phyloP scores from a whole-genome alignment of 305 asterid species.

The Nicotiana rustica region DNA sequence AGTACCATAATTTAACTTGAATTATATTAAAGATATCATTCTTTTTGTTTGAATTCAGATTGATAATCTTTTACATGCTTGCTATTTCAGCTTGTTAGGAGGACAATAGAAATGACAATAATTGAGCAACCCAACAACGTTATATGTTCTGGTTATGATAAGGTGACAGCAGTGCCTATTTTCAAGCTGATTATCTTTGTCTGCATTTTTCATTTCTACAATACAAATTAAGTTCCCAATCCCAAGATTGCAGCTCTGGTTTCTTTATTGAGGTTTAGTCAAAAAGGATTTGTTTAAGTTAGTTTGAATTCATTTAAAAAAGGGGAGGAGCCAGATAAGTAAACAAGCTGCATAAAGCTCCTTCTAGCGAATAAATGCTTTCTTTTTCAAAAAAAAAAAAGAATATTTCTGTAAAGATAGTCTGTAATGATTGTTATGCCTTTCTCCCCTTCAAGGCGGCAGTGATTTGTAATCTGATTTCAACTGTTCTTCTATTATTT shows the following conservation, averaged over 20 bases:
- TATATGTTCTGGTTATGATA: constrained; percentile 62
- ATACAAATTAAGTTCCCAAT: neutral
- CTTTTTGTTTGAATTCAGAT: constrained; percentile 25
- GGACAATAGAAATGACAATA: constrained; percentile 58
- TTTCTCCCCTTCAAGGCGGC: neutral
- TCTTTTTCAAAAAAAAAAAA: too few relatives aligned
- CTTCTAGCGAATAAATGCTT: too few relatives aligned
- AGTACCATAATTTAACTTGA: neutral
- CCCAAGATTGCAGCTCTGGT: neutral
- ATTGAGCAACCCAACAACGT: constrained; percentile 53
- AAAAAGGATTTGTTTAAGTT: neutral
- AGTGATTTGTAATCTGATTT: neutral
- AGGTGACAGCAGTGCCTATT: constrained; percentile 48
- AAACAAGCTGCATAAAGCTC: neutral
- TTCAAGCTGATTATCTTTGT: neutral
- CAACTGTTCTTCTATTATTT: neutral
- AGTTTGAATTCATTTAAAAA: neutral
- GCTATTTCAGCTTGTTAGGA: constrained; percentile 65
- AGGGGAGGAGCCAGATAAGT: neutral
- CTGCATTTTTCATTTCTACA: constrained; percentile 25
- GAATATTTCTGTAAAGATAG: neutral
- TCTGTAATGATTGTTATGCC: neutral
- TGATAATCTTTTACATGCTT: constrained; percentile 30
- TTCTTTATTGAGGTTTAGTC: neutral
- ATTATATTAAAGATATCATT: constrained; percentile 12